These are phyloP conservation scores for Lactifluus volemus DNA, from an alignment of 768 basidiomycete genomes.

Conservation along the genomic window DNA sequence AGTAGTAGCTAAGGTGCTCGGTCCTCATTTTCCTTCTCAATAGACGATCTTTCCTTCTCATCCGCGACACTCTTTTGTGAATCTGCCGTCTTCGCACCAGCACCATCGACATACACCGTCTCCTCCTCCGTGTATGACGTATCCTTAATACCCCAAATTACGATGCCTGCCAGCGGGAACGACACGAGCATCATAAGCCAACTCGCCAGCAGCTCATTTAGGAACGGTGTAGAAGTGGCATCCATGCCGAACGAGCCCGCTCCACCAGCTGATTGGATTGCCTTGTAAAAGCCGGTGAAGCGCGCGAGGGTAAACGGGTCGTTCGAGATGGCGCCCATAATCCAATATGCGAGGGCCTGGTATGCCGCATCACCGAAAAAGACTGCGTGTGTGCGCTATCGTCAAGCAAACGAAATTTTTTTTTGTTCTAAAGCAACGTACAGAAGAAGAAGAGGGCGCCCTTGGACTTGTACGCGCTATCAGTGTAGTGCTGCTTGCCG, in stretches of 20 bases:
- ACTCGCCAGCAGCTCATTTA: conserved; percentile 34
- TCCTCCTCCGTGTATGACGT: conserved; percentile 31
- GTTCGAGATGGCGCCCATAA: conserved; percentile 37
- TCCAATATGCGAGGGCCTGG: conserved; percentile 33
- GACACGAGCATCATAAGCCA: conserved; percentile 30
- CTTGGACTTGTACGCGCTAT: conserved; percentile 28
- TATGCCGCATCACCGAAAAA: conserved; percentile 32
- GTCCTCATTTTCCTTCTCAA: not conserved
- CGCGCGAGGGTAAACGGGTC: conserved; percentile 38
- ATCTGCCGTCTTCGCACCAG: conserved; percentile 12
- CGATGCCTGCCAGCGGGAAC: conserved; percentile 29
- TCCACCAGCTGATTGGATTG: conserved; percentile 28
- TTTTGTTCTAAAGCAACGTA: conserved; percentile 14
- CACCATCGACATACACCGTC: conserved; percentile 25
- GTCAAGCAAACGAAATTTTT: not conserved
- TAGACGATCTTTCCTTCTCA: not conserved
- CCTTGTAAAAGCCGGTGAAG: conserved; percentile 38
- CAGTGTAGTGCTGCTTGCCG: conserved; percentile 27
- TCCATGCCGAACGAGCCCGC: conserved; percentile 40
- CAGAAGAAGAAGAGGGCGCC: conserved; percentile 35
- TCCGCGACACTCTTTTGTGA: not conserved
- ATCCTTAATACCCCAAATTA: conserved; percentile 31
- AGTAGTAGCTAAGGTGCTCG: not conserved
- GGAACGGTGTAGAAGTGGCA: conserved; percentile 34
- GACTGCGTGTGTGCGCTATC: conserved; percentile 23